Evolutionary conservation across 192 early-diverging fungal genomes (phyloP), one percentile per base, ranked within the genome.

Genomic region (Diversispora epigaea): DNA sequence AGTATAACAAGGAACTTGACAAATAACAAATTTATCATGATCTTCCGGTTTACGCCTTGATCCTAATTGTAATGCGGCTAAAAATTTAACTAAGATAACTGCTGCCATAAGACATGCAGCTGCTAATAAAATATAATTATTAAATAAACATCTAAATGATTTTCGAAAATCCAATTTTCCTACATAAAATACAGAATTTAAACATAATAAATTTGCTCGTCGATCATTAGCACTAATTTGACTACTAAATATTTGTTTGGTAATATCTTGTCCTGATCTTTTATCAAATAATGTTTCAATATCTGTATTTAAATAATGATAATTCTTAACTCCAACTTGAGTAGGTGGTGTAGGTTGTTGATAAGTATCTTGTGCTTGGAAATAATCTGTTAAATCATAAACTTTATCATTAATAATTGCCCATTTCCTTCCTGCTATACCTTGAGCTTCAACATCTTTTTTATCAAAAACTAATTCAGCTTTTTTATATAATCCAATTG

Each of bases 11-110:
- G 96, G 95, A 46, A 98, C 95, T 78, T 95, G 91, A 71, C 91
- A 92, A 80, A 98, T 96, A 68, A 97, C 91, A 85, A 97, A 96
- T 85, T 95, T 96, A 84, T 98, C 95, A 65, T 91, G 90, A 80
- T 95, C 91, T 73, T 96, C 95, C 22, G 92, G 90, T 44, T 85
- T 86, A 80, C 91, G 89, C 62, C 81, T 83, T 43, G 87, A 78
- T 4, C 88, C 85, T 17, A 96, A 91, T 69, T 93, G 92, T 67
- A 93, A 77, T 21, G 92, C 91, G 14, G 92, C 87, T 75, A 93
- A 81, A 78, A 94, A 94, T 82, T 93, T 92, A 74, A 92, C 86
- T 11, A 86, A 77, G 46, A 98, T 93, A 32, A 98, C 93, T 43
- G 88, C 65, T 14, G 91, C 90, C 70, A 97, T 81, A n/a, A 97